Percentiles rank a stretch among this genome's conserved stretches.
These are phyloP conservation scores for Noccaea bulbosa DNA, from an alignment of 345 rosid genomes.

Conservation along the genomic window DNA sequence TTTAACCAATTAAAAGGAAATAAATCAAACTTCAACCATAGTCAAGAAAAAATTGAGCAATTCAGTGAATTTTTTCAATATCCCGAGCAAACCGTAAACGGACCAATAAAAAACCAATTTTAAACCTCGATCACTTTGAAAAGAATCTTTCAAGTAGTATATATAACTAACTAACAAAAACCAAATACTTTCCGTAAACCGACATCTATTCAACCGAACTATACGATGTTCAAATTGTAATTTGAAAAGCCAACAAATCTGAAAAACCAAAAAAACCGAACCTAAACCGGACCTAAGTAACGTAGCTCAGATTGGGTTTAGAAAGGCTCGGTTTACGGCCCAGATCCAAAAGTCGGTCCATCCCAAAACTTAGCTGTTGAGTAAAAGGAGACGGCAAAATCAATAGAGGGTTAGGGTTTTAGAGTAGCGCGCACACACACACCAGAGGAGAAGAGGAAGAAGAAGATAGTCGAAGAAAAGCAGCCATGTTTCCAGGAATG, in stretches of 20 bases:
- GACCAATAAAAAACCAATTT: neutral
- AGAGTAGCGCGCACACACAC: constrained; percentile 2
- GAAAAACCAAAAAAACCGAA: neutral
- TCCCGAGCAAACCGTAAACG: neutral
- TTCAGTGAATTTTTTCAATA: neutral
- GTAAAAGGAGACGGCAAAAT: constrained; percentile 13
- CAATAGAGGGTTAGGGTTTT: constrained; percentile 37
- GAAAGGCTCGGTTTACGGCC: neutral
- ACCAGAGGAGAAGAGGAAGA: constrained; percentile 15
- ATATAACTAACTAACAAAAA: too few species aligned
- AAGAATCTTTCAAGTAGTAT: too few species aligned
- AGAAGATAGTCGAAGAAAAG: neutral
- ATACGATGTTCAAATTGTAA: too few species aligned
- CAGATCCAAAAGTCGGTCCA: neutral
- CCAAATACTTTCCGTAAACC: too few species aligned
- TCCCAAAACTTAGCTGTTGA: neutral
- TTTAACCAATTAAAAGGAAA: neutral
- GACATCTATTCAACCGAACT: too few species aligned
- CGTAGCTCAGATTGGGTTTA: neutral
- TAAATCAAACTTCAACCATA: neutral
- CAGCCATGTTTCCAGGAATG: constrained; percentile 77
- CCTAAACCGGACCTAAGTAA: neutral
- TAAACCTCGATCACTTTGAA: too few species aligned
- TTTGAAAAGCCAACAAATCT: neutral
- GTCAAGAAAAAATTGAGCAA: too few species aligned